phyloP scores from a whole-genome alignment of 208 protist genomes.

The Paratrypanosoma confusum region DNA sequence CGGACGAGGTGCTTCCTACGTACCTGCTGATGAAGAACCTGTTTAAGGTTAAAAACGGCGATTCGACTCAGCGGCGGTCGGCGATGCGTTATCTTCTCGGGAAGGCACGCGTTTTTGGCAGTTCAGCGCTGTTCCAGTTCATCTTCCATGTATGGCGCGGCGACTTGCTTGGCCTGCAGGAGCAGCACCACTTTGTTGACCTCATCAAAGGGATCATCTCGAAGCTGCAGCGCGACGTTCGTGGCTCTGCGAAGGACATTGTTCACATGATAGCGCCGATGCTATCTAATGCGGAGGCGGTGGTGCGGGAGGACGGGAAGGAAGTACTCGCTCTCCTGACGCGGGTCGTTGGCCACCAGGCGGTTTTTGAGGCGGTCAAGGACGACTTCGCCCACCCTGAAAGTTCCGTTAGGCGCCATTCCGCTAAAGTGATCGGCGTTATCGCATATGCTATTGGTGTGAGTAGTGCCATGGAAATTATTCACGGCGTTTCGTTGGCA shows the following conservation, averaged over 20 bases:
- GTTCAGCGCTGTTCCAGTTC: slow-evolving; percentile 95
- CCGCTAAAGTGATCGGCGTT: slow-evolving; percentile 96
- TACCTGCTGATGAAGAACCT: slow-evolving; percentile 96
- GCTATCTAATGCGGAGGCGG: slow-evolving; percentile 97
- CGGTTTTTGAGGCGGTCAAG: slow-evolving; percentile 97
- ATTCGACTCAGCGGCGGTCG: slow-evolving; percentile 92
- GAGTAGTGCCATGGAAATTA: slow-evolving; percentile 91
- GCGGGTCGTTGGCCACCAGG: slow-evolving; percentile 97
- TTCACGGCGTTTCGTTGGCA: slow-evolving; percentile 94
- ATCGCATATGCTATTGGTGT: slow-evolving; percentile 96
- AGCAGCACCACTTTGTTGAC: slow-evolving; percentile 98
- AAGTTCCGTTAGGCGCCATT: slow-evolving; percentile 97
- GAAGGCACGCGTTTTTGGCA: slow-evolving; percentile 96
- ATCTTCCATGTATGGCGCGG: slow-evolving; percentile 97
- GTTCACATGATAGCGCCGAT: slow-evolving; percentile 98
- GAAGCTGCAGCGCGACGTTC: slow-evolving; percentile 95
- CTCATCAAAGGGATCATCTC: slow-evolving; percentile 98
- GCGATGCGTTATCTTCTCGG: slow-evolving; percentile 96
- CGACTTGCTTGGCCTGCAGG: slow-evolving; percentile 94
- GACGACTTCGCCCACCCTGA: slow-evolving; percentile 98
- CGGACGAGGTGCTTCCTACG: slow-evolving; percentile 87
- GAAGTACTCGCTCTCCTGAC: slow-evolving; percentile 98
- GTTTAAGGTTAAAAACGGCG: slow-evolving; percentile 99
- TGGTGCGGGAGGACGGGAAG: slow-evolving; percentile 97
- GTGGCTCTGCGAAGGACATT: slow-evolving; percentile 97